These are phyloP conservation scores for Abelmoschus esculentus DNA, from an alignment of 345 rosid species.

Conservation along the genomic window DNA sequence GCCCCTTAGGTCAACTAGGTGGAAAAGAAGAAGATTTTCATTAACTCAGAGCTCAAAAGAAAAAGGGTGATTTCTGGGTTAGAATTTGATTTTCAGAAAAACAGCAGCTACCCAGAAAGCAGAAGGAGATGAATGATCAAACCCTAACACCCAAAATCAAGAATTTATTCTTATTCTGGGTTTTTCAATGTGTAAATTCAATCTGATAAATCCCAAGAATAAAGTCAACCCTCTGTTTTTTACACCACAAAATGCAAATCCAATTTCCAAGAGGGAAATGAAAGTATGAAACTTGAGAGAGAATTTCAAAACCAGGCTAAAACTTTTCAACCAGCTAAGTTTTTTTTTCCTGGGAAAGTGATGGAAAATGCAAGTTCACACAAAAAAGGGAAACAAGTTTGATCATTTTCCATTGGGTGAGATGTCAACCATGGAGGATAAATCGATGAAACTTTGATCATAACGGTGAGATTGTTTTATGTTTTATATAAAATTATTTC, in stretches of 20 bases:
- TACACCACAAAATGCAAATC: not conserved
- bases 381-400: too few relatives aligned
- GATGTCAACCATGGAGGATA: too few relatives aligned
- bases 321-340: not conserved
- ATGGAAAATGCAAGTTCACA: not conserved
- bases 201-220: not conserved
- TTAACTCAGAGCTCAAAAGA: not conserved
- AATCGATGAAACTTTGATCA: not conserved
- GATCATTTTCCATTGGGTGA: not conserved
- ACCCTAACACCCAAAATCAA: not conserved
- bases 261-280: not conserved
- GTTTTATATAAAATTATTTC: not conserved
- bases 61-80: not conserved
- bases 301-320: not conserved
- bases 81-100: not conserved
- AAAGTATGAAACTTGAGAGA: not conserved
- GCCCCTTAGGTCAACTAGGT: not conserved
- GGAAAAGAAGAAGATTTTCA: not conserved
- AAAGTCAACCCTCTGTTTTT: constrained; percentile 7
- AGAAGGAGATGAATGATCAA: not conserved
- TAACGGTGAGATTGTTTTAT: not conserved
- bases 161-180: not conserved
- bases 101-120: not conserved
- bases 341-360: constrained; percentile 4
- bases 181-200: not conserved